Evolutionary conservation across 2,329 filamentous ascomycete genomes (phyloP), one percentile per base, ranked within the genome.

Genomic region (Alternaria sp.): DNA sequence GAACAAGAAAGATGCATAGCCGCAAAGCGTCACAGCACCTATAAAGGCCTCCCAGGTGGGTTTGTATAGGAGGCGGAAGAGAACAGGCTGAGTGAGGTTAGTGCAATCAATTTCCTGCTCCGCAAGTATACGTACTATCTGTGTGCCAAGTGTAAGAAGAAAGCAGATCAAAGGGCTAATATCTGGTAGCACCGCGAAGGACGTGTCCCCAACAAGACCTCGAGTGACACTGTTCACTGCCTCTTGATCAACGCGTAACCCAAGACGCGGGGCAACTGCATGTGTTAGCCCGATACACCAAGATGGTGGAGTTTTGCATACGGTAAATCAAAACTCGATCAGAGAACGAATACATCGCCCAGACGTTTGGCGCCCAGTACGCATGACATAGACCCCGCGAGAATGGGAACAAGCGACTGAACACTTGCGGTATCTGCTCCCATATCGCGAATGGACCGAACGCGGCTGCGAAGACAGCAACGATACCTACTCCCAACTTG

Each of bases 361-460:
- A 99, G 2, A 97, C 83, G 69, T 99, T 99, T 0, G 95, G 94
- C 12, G 95, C 95, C 95, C 95, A 99, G 78, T 99, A 99, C 1
- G 95, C 95, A 81, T 99, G 95, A 76, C 94, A 98, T 5, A 99
- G 83, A 0, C 95, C 95, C 61, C 95, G 86, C 1, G 93, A 93
- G 78, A 99, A 99, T 0, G 95, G 95, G 72, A 99, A 99, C 9
- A 99, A 82, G 36, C 95, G 87, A 74, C 89, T 90, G 61, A 95
- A 80, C 22, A 99, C 84, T 81, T 98, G 95, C 12, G 90, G 87
- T 16, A 97, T 87, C 79, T 98, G 95, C 9, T 87, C 88, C 87
- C 90, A 90, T 60, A 89, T 84, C 4, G 86, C 89, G 79, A 98
- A 99, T 0, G 95, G 95, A 0, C 93, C 95, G 78, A 99, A 96